These are phyloP conservation scores for Rehmannia glutinosa DNA, from an alignment of 257 asterid genomes.

Conservation along the genomic window DNA sequence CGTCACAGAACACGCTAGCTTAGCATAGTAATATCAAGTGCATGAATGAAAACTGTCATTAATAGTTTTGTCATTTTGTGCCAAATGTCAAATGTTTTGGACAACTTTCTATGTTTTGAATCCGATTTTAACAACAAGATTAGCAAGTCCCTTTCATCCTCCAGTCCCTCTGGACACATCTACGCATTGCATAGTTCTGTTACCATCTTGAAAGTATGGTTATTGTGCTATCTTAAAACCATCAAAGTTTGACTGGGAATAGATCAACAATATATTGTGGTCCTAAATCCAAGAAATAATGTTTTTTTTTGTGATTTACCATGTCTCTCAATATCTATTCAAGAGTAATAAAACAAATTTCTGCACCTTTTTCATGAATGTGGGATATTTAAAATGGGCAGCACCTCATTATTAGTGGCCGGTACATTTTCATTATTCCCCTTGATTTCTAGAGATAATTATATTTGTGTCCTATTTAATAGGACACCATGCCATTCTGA, in stretches of 20 bases:
- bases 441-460: neutral
- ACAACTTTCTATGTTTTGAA: conserved; percentile 1
- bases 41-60: neutral
- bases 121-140: neutral
- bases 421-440: neutral
- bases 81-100: neutral
- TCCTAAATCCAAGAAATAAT: neutral
- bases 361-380: conserved; percentile 8
- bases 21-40: neutral
- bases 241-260: neutral
- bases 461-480: neutral
- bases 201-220: neutral
- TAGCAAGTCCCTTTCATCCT: neutral
- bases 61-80: neutral
- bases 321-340: neutral
- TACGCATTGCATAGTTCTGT: conserved; percentile 5
- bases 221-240: neutral
- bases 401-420: conserved; percentile 9
- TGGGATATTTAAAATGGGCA: conserved; percentile 4
- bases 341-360: neutral
- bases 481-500: conserved; percentile 3
- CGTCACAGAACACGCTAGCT: too few species aligned
- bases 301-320: neutral
- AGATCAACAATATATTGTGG: neutral
- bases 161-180: neutral